Conservation (phyloP, 768 basidiomycete genomes). For the Agaricus subrufescens region DNA sequence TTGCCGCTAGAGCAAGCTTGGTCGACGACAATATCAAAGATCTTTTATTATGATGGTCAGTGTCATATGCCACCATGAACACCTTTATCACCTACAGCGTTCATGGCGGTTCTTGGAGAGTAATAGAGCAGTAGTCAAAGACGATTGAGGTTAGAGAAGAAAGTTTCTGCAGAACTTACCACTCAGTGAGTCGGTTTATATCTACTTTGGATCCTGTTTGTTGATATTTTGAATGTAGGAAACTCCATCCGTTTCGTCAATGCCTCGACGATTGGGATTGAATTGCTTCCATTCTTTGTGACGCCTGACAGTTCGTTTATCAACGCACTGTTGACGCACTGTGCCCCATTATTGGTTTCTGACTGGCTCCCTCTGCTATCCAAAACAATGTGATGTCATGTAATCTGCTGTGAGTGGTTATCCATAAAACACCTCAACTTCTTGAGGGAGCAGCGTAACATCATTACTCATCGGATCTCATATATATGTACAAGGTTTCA, state of each 20-base stretch:
- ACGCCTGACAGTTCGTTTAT: too few relatives aligned
- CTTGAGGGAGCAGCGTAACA: neutral
- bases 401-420: constrained; percentile 4
- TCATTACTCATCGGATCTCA: too few relatives aligned
- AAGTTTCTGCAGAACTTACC: neutral
- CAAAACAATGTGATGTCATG: neutral
- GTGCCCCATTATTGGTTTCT: too few relatives aligned
- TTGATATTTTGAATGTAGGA: constrained; percentile 11
- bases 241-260: neutral
- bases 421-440: constrained; percentile 6
- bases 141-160: constrained; percentile 3
- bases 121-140: constrained; percentile 3
- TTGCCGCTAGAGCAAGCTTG: constrained; percentile 38
- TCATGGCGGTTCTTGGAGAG: constrained; percentile 7
- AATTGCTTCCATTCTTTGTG: too few relatives aligned
- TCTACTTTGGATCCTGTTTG: constrained; percentile 12
- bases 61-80: constrained; percentile 11
- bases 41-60: constrained; percentile 18
- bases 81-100: constrained; percentile 9
- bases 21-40: constrained; percentile 37
- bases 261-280: too few relatives aligned
- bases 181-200: constrained; percentile 1
- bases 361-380: too few relatives aligned
- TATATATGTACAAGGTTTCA: too few relatives aligned
- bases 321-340: too few relatives aligned